Percentiles rank a stretch among this genome's conserved stretches.
Evolutionary conservation across 2,329 filamentous ascomycete genomes (phyloP).

Genomic region (Cryoendolithus antarcticus): DNA sequence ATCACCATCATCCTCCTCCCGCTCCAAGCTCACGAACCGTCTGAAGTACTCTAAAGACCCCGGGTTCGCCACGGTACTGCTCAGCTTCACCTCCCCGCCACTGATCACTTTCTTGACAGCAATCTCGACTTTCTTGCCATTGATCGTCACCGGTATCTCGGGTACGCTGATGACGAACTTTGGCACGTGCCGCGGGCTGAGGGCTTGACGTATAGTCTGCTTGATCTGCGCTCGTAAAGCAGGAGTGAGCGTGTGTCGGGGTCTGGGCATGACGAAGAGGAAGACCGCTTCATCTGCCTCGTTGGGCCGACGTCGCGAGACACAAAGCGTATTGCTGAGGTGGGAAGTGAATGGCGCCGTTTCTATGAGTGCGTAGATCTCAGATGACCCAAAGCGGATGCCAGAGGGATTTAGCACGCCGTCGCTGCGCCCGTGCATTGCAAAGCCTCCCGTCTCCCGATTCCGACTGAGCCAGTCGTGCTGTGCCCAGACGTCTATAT

Average conservation of each 20-base stretch:
- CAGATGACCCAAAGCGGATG: constrained; percentile 34
- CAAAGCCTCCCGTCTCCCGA: constrained; percentile 27
- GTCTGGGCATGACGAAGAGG: constrained; percentile 27
- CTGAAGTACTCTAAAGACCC: constrained; percentile 24
- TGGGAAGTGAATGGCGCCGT: constrained; percentile 24
- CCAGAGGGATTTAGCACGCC: constrained; percentile 37
- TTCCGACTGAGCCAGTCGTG: constrained; percentile 35
- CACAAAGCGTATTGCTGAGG: constrained; percentile 28
- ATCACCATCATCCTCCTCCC: constrained; percentile 7
- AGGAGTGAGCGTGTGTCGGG: constrained; percentile 16
- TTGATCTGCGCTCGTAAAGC: constrained; percentile 14
- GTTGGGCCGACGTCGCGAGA: constrained; percentile 24
- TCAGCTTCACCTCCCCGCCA: constrained; percentile 26
- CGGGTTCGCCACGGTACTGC: constrained; percentile 30
- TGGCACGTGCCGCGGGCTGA: constrained; percentile 30
- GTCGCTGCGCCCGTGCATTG: constrained; percentile 35
- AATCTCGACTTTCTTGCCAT: constrained; percentile 36
- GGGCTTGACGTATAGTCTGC: constrained; percentile 14
- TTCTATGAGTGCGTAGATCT: constrained; percentile 37
- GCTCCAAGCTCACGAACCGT: constrained; percentile 21
- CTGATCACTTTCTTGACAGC: constrained; percentile 31
- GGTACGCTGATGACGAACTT: constrained; percentile 26
- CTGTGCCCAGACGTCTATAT: constrained; percentile 31
- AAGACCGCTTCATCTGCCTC: constrained; percentile 30
- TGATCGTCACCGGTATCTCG: constrained; percentile 33